Percentiles rank a stretch among this genome's conserved stretches.
These are phyloP conservation scores for Euphorbia corollata DNA, from an alignment of 441 rosid species.

Conservation along the genomic window DNA sequence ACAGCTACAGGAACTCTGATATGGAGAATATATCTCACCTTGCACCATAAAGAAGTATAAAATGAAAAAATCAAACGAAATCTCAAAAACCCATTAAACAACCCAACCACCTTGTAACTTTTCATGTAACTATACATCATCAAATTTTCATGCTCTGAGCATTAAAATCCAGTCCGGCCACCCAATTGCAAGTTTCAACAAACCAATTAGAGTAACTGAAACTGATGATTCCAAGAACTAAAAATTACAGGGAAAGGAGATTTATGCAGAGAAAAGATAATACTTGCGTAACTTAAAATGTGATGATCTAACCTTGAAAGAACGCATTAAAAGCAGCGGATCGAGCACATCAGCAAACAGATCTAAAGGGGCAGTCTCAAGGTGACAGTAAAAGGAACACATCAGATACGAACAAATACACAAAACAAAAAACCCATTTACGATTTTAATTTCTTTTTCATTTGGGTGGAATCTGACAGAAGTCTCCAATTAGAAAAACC, in stretches of 20 bases:
- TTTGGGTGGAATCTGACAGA: slow-evolving; percentile 51
- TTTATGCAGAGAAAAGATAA: slow-evolving; percentile 10
- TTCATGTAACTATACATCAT: slow-evolving; percentile 50
- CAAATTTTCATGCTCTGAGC: slow-evolving; percentile 38
- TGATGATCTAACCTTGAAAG: slow-evolving; percentile 61
- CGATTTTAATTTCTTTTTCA: slow-evolving; percentile 8
- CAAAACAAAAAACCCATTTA: slow-evolving; percentile 31
- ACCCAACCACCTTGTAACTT: slow-evolving; percentile 51
- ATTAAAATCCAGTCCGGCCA: slow-evolving; percentile 22
- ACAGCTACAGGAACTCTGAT: slow-evolving; percentile 29
- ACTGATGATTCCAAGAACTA: slow-evolving; percentile 14
- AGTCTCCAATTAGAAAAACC: slow-evolving; percentile 37
- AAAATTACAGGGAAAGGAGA: slow-evolving; percentile 6
- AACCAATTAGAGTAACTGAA: slow-evolving; percentile 17
- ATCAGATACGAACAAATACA: slow-evolving; percentile 41
- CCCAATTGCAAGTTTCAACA: slow-evolving; percentile 17
- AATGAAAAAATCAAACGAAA: slow-evolving; percentile 38
- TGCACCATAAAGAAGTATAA: slow-evolving; percentile 47
- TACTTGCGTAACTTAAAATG: slow-evolving; percentile 20
- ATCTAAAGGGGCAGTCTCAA: slow-evolving; percentile 43
- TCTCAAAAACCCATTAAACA: slow-evolving; percentile 44
- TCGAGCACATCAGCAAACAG: slow-evolving; percentile 52
- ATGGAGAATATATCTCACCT: slow-evolving; percentile 39
- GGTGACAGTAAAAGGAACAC: slow-evolving; percentile 45
- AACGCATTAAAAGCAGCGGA: slow-evolving; percentile 38